These are phyloP conservation scores for Hymenoscyphus infarciens DNA, from an alignment of 2,329 filamentous ascomycete genomes.

Conservation along the genomic window DNA sequence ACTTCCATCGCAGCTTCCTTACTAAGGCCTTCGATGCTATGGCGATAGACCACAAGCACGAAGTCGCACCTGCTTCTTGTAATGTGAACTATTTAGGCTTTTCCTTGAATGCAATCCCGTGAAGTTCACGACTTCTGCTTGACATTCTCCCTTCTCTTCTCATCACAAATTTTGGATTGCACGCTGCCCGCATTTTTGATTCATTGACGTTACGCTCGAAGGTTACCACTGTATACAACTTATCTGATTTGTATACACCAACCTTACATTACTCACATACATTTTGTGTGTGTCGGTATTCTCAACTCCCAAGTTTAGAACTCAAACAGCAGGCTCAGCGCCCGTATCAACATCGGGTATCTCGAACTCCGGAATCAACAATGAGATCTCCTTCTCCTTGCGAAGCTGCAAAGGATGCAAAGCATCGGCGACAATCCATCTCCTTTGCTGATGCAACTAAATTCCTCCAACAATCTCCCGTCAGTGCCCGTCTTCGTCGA, in stretches of 20 bases:
- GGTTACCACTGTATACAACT: constrained; percentile 2
- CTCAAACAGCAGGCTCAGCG: background rate
- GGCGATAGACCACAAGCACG: background rate
- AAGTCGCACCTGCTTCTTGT: background rate
- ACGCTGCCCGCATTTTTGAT: background rate
- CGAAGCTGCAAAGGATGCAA: background rate
- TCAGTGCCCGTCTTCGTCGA: background rate
- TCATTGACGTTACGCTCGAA: constrained; percentile 1
- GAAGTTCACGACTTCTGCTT: background rate
- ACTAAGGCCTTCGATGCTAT: background rate
- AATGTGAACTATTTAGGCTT: background rate
- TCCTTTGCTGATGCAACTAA: background rate
- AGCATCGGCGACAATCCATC: background rate
- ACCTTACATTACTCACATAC: background rate
- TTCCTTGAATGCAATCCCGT: background rate
- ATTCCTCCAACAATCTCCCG: background rate
- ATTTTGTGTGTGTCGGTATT: background rate
- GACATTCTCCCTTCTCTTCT: background rate
- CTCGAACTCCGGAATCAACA: background rate
- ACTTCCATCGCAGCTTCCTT: too few relatives aligned
- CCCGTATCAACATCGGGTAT: background rate
- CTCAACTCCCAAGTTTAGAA: background rate
- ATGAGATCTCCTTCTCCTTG: background rate
- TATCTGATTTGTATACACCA: background rate
- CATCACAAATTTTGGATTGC: background rate